A percentile compares a stretch with the other conserved stretches of the same genome.
Conservation (phyloP, 2,329 filamentous ascomycete genomes). For the Paracoccidioides brasiliensis region DNA sequence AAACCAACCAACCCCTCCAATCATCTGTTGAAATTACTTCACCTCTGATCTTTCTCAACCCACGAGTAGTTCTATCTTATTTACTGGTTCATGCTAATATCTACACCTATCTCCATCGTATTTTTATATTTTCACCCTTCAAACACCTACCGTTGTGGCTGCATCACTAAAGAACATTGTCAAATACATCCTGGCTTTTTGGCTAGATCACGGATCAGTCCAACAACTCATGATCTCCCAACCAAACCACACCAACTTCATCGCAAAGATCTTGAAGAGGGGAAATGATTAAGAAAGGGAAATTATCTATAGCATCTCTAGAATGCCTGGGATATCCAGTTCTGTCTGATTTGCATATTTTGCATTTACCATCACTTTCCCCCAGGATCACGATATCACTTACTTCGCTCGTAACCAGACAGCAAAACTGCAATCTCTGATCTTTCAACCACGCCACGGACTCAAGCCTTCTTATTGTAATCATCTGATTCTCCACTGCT, state of each 20-base stretch:
- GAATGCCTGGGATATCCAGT: background rate
- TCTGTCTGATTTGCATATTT: background rate
- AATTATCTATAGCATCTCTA: background rate
- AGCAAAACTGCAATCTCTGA: background rate
- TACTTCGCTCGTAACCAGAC: too few species aligned
- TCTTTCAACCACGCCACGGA: background rate
- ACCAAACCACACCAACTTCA: background rate
- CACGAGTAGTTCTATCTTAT: background rate
- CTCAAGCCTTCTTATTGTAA: background rate
- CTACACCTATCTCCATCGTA: background rate
- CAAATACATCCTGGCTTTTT: background rate
- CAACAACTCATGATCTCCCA: background rate
- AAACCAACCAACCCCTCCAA: background rate
- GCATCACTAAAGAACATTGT: background rate
- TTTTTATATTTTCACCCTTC: background rate
- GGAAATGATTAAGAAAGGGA: too few species aligned
- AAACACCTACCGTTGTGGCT: background rate
- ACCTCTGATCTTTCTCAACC: slow-evolving; percentile 4
- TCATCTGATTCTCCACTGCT: background rate
- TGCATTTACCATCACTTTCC: background rate
- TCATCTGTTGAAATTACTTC: background rate
- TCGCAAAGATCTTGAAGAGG: background rate
- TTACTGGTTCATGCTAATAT: background rate
- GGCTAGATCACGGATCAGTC: background rate
- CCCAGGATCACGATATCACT: background rate